Evolutionary conservation across 2,329 filamentous ascomycete genomes (phyloP).

Genomic region (Stylonectria norvegica): DNA sequence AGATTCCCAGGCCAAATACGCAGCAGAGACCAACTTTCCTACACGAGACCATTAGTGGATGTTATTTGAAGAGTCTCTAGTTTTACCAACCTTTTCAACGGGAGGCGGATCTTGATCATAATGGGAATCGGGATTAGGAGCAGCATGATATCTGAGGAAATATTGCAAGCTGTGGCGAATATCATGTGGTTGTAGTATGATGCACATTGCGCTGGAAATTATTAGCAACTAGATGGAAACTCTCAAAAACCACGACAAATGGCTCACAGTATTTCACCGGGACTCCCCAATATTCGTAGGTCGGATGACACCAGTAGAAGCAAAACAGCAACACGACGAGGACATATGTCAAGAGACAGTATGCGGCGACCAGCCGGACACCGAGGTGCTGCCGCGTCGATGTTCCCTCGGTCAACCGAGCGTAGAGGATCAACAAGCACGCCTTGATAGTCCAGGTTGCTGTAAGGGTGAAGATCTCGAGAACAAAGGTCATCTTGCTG

Average conservation of each 20-base stretch:
- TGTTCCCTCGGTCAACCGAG: conserved; percentile 43
- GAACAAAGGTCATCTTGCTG: conserved; percentile 52
- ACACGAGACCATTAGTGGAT: background rate
- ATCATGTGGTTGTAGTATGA: conserved; percentile 47
- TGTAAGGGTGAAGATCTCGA: conserved; percentile 50
- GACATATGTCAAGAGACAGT: conserved; percentile 44
- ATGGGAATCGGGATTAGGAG: conserved; percentile 45
- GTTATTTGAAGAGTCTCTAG: rapidly evolving
- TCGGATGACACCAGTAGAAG: conserved; percentile 52
- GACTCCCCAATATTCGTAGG: conserved; percentile 50
- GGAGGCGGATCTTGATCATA: conserved; percentile 38
- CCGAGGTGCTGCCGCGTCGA: conserved; percentile 31
- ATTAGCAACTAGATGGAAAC: conserved; percentile 5
- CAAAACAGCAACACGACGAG: conserved; percentile 50
- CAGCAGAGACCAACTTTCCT: conserved; percentile 52
- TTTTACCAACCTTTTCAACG: conserved; percentile 23
- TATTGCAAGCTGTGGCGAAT: conserved; percentile 45
- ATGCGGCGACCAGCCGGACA: conserved; percentile 42
- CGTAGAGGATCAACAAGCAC: conserved; percentile 51
- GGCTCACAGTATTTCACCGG: conserved; percentile 36
- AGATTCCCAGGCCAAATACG: conserved; percentile 55
- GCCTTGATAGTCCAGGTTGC: conserved; percentile 52
- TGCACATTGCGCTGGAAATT: conserved; percentile 37
- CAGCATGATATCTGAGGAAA: conserved; percentile 44
- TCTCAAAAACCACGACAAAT: background rate